These are phyloP conservation scores for Rhynchospora pubera DNA, from an alignment of 176 grass and related monocot genomes.

Conservation along the genomic window DNA sequence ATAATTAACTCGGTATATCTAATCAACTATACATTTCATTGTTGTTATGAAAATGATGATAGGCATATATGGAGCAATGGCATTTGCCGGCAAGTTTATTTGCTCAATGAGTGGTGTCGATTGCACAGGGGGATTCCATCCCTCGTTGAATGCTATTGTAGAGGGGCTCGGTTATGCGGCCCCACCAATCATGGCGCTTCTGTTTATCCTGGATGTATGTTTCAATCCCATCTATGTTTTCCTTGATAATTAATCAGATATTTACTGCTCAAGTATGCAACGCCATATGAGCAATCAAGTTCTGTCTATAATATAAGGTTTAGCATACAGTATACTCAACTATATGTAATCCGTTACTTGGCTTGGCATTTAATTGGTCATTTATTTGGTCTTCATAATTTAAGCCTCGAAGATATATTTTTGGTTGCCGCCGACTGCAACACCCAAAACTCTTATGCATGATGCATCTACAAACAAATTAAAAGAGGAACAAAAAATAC, in stretches of 20 bases:
- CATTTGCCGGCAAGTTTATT: slow-evolving; percentile 69
- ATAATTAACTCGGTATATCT: not conserved
- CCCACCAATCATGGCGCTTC: slow-evolving; percentile 85
- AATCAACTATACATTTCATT: not conserved
- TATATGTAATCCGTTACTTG: not conserved
- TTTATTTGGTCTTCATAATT: not conserved
- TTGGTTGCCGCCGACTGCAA: not conserved
- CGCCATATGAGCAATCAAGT: not conserved
- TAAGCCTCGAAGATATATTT: not conserved
- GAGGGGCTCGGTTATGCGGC: slow-evolving; percentile 81
- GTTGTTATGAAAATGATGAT: not conserved
- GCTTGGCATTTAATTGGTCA: not conserved
- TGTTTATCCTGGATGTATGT: slow-evolving; percentile 90
- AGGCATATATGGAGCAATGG: slow-evolving; percentile 90
- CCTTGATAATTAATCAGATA: not conserved
- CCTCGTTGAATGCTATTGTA: slow-evolving; percentile 63
- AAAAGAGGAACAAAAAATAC: not conserved
- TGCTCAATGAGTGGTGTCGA: slow-evolving; percentile 74
- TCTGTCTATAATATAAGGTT: not conserved
- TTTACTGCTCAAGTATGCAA: not conserved
- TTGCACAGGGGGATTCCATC: slow-evolving; percentile 58
- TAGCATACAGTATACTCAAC: not conserved
- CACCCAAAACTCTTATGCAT: not conserved
- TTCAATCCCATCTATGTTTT: not conserved
- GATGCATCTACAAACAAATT: not conserved